Evolutionary conservation across 371 early-diverging fungal species (phyloP).

Genomic region (Choanephora cucurbitarum): DNA sequence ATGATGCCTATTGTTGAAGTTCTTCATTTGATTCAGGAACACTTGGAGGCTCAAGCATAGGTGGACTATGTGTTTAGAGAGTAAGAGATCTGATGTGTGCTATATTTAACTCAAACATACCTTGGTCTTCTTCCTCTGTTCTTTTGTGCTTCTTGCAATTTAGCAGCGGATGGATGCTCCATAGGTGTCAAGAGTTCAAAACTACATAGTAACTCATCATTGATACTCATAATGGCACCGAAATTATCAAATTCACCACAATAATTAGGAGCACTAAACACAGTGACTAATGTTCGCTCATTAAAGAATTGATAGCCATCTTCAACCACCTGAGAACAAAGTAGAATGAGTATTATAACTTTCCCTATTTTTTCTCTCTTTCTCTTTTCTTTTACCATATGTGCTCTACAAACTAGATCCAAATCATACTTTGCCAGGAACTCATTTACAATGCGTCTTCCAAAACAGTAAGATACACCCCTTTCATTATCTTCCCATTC

Average conservation of each 20-base stretch:
- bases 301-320: slow-evolving; percentile 99
- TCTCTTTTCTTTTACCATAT: slow-evolving; percentile 77
- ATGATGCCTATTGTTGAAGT: neutral
- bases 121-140: slow-evolving; percentile 39
- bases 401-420: slow-evolving; percentile 93
- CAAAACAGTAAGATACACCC: slow-evolving; percentile 97
- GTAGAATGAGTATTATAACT: too few species aligned
- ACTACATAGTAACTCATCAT: slow-evolving; percentile 90
- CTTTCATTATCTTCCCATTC: slow-evolving; percentile 99
- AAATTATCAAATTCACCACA: slow-evolving; percentile 99
- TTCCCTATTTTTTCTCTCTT: too few species aligned
- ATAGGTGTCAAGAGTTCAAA: slow-evolving; percentile 66
- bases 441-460: slow-evolving; percentile 83
- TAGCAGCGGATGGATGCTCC: slow-evolving; percentile 37
- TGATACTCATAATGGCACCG: slow-evolving; percentile 97
- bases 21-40: slow-evolving; percentile 20
- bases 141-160: slow-evolving; percentile 26
- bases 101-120: slow-evolving; percentile 9
- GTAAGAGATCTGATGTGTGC: neutral
- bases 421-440: slow-evolving; percentile 83
- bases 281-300: slow-evolving; percentile 92
- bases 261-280: slow-evolving; percentile 99
- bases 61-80: slow-evolving; percentile 15
- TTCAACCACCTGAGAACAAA: slow-evolving; percentile 83
- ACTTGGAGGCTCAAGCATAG: slow-evolving; percentile 24